Base-by-base conservation (phyloP, 1,284 basidiomycete species). In the Melampsora occidentalis region DNA sequence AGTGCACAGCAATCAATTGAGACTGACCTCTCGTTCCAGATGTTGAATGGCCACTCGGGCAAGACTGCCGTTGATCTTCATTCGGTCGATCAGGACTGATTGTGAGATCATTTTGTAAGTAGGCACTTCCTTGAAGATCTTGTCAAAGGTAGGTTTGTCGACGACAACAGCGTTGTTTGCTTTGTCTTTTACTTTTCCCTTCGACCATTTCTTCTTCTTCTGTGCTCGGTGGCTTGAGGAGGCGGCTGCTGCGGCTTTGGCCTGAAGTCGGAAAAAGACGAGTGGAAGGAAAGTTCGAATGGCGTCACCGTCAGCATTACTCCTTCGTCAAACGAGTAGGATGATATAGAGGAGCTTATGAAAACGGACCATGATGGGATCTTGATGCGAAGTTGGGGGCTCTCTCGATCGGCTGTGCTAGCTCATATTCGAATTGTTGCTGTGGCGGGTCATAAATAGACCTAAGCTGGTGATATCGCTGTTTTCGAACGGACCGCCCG, bases 141-240 rank as follows among this genome's bases (percentile, higher is more conserved):
- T 92, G 88, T 97, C 95, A 88, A 88, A 97, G 79, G 88, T 90
- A 73, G 88, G 80, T 57, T 80, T 79, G 80, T 83, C 82, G 83
- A 97, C 90, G 81, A 90, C 87, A 85, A 98, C 95, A 83, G 92
- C 89, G 88, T 96, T 93, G 80, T 85, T 83, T 78, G 84, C 82
- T 83, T 84, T 76, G 73, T 76, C 73, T 76, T 64, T 76, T 18
- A 69, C 67, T 64, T 76, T 76, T 85, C 95, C 95, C 89, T 98
- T 98, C 81, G 94, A 97, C 95, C 95, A 98, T 89, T 98, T 98
- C 91, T 98, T 98, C 89, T 98, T 98, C 89, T 97, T 97, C 82
- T 90, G 85, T 85, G 92, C 92, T 82, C 91, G 90, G 80, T 90
- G 89, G 78, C 88, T 86, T 69, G 89, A 88, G 85, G 79, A 89